Percentiles rank a stretch among this genome's conserved stretches.
Evolutionary conservation across 1,139 yeast genomes (phyloP).

Genomic region (Suhomyces choctaworum): DNA sequence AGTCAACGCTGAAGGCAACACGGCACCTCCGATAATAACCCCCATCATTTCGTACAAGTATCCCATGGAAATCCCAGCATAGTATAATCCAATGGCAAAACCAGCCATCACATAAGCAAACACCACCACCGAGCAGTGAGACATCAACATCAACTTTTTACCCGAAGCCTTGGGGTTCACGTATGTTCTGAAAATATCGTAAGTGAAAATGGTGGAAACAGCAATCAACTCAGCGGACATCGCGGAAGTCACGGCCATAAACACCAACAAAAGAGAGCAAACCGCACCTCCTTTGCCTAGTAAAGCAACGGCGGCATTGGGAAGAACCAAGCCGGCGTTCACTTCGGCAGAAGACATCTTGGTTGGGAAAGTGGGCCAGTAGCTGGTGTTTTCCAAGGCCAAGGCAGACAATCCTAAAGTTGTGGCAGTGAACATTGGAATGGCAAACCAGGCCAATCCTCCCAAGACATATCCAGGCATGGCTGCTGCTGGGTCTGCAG

Average conservation of each 20-base stretch:
- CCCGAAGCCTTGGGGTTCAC: conserved; percentile 77
- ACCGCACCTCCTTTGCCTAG: conserved; percentile 88
- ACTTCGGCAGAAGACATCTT: conserved; percentile 67
- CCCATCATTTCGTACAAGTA: conserved; percentile 87
- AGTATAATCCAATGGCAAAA: conserved; percentile 76
- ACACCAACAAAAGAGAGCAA: conserved; percentile 71
- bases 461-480: conserved; percentile 90
- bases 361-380: conserved; percentile 78
- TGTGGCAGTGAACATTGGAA: conserved; percentile 79
- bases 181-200: conserved; percentile 80
- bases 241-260: conserved; percentile 81
- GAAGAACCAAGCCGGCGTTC: conserved; percentile 77
- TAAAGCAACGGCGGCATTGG: conserved; percentile 82
- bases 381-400: conserved; percentile 63
- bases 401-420: conserved; percentile 83
- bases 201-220: conserved; percentile 79
- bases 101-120: conserved; percentile 78
- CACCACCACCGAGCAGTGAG: conserved; percentile 64
- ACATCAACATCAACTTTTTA: conserved; percentile 62
- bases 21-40: conserved; percentile 82
- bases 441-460: conserved; percentile 90
- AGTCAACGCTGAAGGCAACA: conserved; percentile 72
- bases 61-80: conserved; percentile 85
- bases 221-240: conserved; percentile 89
- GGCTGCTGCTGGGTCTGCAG: conserved; percentile 80